These are phyloP conservation scores for Cephalotrichum gorgonifer DNA, from an alignment of 2,329 filamentous ascomycete species.

Conservation along the genomic window DNA sequence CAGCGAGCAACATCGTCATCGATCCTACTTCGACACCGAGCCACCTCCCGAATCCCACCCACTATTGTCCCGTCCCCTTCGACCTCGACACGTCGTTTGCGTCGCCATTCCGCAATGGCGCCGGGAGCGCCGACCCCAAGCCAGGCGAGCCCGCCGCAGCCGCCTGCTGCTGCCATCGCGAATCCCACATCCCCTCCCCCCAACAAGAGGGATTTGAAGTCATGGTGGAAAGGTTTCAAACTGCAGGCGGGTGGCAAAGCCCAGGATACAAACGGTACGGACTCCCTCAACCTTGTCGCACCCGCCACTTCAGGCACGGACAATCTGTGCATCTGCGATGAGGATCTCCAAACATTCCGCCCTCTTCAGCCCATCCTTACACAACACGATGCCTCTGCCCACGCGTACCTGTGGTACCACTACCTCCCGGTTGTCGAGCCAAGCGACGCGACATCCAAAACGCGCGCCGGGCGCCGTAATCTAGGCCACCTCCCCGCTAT, in stretches of 20 bases:
- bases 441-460: constrained; percentile 8
- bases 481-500: background rate
- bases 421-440: constrained; percentile 6
- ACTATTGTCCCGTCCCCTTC: background rate
- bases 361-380: constrained; percentile 6
- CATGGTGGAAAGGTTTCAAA: constrained; percentile 97
- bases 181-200: constrained; percentile 62
- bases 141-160: constrained; percentile 19
- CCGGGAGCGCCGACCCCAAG: constrained; percentile 22
- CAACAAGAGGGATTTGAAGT: constrained; percentile 78
- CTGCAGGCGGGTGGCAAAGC: constrained; percentile 44
- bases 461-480: background rate
- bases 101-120: constrained; percentile 17
- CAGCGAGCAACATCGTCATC: background rate
- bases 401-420: background rate
- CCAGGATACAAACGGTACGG: constrained; percentile 46
- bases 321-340: background rate
- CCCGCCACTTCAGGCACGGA: background rate
- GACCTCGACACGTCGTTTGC: background rate
- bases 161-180: constrained; percentile 16
- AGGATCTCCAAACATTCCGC: background rate
- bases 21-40: background rate
- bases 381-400: constrained; percentile 8
- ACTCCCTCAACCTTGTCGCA: constrained; percentile 11
- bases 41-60: background rate